Evolutionary conservation across 2,329 filamentous ascomycete species (phyloP).

Genomic region (Eutypella sp.): DNA sequence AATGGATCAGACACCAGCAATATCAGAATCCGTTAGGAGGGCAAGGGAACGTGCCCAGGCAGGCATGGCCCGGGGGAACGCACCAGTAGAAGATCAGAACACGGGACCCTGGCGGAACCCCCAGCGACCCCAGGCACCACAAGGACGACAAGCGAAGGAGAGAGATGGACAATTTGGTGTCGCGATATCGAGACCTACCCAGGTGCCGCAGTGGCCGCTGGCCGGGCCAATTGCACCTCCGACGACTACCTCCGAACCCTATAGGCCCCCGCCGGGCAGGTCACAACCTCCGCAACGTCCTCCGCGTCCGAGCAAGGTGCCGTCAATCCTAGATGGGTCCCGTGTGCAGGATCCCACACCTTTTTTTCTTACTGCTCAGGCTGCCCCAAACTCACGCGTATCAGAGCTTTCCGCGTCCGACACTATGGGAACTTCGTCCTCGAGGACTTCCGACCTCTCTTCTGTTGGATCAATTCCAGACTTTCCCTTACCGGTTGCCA

Average conservation of each 20-base stretch:
- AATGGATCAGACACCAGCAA: slow-evolving; percentile 41
- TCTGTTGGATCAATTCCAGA: slow-evolving; percentile 56
- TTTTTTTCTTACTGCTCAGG: slow-evolving; percentile 43
- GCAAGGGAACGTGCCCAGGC: slow-evolving; percentile 49
- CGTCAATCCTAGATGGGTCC: slow-evolving; percentile 53
- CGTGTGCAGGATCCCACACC: slow-evolving; percentile 52
- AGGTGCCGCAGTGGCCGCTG: slow-evolving; percentile 33
- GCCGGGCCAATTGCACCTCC: slow-evolving; percentile 23
- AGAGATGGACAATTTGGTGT: slow-evolving; percentile 35
- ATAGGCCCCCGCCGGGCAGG: slow-evolving; percentile 46
- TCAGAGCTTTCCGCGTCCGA: slow-evolving; percentile 40
- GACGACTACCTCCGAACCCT: slow-evolving; percentile 31
- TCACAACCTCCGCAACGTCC: slow-evolving; percentile 53
- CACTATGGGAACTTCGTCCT: slow-evolving; percentile 41
- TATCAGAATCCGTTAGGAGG: slow-evolving; percentile 47
- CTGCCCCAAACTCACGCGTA: slow-evolving; percentile 31
- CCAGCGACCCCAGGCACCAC: slow-evolving; percentile 28
- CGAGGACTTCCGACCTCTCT: slow-evolving; percentile 48
- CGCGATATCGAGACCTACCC: slow-evolving; percentile 46
- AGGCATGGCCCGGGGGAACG: slow-evolving; percentile 29
- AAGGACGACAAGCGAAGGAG: slow-evolving; percentile 31
- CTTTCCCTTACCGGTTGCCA: slow-evolving; percentile 43
- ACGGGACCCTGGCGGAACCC: slow-evolving; percentile 22
- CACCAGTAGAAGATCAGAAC: too few species aligned
- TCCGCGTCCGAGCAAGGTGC: slow-evolving; percentile 54